Evolutionary conservation across 192 early-diverging fungal genomes (phyloP).

Genomic region (Phycomyces nitens): DNA sequence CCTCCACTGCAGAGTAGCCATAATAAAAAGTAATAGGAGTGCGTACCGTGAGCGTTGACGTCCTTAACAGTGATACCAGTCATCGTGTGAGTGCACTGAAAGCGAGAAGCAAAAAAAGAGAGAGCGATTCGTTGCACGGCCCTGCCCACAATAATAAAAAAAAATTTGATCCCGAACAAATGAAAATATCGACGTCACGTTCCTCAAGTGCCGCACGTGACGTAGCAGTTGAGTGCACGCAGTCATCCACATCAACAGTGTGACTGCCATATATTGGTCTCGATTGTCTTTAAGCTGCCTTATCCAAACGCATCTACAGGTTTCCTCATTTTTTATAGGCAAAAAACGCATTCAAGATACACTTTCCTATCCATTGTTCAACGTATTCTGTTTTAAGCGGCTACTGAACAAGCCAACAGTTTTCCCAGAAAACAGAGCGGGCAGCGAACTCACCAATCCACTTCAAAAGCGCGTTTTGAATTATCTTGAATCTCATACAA

Average conservation of each 20-base stretch:
- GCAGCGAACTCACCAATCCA: too few relatives aligned
- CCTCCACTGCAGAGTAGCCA: neutral
- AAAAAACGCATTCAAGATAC: too few relatives aligned
- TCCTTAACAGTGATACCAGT: constrained; percentile 94
- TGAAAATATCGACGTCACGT: constrained; percentile 2
- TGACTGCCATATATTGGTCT: too few relatives aligned
- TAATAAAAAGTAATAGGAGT: neutral
- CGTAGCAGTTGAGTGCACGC: neutral
- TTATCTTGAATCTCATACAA: too few relatives aligned
- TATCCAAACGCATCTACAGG: too few relatives aligned
- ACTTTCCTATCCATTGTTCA: too few relatives aligned
- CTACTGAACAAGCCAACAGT: too few relatives aligned
- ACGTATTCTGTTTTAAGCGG: neutral
- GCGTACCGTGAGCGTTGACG: constrained; percentile 80
- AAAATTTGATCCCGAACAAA: constrained; percentile 8
- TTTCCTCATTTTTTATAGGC: too few relatives aligned
- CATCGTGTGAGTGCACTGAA: constrained; percentile 22
- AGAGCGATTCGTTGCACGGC: neutral
- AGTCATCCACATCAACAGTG: neutral
- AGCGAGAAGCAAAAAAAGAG: constrained; percentile 25
- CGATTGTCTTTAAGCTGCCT: too few relatives aligned
- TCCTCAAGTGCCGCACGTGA: neutral
- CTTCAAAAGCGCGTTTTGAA: too few relatives aligned
- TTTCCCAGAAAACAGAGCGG: too few relatives aligned
- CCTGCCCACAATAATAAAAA: constrained; percentile 10